Evolutionary conservation across 371 early-diverging fungal species (phyloP).

Genomic region (Circinella minor): DNA sequence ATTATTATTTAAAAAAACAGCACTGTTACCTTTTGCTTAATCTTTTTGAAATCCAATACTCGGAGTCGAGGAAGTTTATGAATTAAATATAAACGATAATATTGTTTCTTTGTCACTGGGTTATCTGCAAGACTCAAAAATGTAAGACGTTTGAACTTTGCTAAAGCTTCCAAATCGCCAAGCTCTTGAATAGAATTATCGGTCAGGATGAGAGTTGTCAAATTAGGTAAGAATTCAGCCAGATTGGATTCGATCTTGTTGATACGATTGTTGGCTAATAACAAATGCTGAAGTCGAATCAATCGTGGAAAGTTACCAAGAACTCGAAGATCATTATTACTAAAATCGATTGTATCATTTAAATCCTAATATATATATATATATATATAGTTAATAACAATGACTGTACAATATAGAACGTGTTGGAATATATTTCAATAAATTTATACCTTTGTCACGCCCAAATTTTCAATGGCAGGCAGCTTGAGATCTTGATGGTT

Average conservation of each 20-base stretch:
- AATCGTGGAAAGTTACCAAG: slow-evolving; percentile 91
- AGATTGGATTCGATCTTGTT: slow-evolving; percentile 71
- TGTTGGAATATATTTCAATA: too few relatives aligned
- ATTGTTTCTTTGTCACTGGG: slow-evolving; percentile 79
- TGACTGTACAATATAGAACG: too few relatives aligned
- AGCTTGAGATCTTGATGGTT: slow-evolving; percentile 76
- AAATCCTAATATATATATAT: slow-evolving; percentile 62
- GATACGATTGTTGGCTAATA: slow-evolving; percentile 89
- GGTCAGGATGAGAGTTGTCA: slow-evolving; percentile 81
- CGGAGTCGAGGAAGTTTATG: slow-evolving; percentile 78
- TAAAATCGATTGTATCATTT: slow-evolving; percentile 92
- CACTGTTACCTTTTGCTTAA: slow-evolving; percentile 24
- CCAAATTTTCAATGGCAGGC: slow-evolving; percentile 91
- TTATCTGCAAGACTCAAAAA: slow-evolving; percentile 82
- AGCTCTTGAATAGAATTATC: slow-evolving; percentile 86
- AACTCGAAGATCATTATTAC: slow-evolving; percentile 87
- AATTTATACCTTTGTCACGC: slow-evolving; percentile 81
- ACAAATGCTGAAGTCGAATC: slow-evolving; percentile 75
- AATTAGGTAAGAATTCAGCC: slow-evolving; percentile 71
- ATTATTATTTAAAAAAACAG: background rate
- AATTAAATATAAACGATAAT: slow-evolving; percentile 87
- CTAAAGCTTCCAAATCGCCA: slow-evolving; percentile 82
- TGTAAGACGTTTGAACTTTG: slow-evolving; percentile 56
- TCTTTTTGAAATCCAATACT: slow-evolving; percentile 85
- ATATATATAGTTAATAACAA: too few relatives aligned